phyloP scores from a whole-genome alignment of 345 rosid species.

The Carallia pectinifolia region DNA sequence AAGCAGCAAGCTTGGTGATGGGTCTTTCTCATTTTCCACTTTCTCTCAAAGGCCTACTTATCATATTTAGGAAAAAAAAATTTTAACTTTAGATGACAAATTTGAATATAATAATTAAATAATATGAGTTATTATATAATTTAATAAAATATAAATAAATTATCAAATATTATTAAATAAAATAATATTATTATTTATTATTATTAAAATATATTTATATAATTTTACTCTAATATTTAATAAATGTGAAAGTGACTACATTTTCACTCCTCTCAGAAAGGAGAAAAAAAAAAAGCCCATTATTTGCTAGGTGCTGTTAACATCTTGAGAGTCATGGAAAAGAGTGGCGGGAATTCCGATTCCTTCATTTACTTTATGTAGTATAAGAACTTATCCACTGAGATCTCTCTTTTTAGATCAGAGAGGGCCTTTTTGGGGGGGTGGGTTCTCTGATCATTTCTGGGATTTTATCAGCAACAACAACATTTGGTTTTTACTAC shows the following conservation, averaged over 20 bases:
- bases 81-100: too few relatives aligned
- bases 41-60: not conserved
- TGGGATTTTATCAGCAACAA: conserved; percentile 12
- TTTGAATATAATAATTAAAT: too few relatives aligned
- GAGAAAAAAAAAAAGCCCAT: not conserved
- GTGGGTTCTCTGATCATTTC: conserved; percentile 5
- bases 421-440: conserved; percentile 2
- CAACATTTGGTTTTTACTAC: not conserved
- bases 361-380: conserved; percentile 24
- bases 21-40: conserved; percentile 12
- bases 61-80: too few relatives aligned
- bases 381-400: conserved; percentile 20
- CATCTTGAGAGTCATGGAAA: conserved; percentile 23
- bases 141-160: too few relatives aligned
- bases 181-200: too few relatives aligned
- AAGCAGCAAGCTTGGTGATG: not conserved
- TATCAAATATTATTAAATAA: too few relatives aligned
- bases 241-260: too few relatives aligned
- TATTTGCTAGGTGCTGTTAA: conserved; percentile 18
- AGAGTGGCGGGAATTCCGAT: not conserved
- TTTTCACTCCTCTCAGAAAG: not conserved
- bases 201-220: too few relatives aligned
- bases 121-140: too few relatives aligned
- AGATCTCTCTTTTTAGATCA: conserved; percentile 18
- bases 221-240: too few relatives aligned